Conservation (phyloP, 352 stramenopile genomes). For the Thalassiosira hispida region DNA sequence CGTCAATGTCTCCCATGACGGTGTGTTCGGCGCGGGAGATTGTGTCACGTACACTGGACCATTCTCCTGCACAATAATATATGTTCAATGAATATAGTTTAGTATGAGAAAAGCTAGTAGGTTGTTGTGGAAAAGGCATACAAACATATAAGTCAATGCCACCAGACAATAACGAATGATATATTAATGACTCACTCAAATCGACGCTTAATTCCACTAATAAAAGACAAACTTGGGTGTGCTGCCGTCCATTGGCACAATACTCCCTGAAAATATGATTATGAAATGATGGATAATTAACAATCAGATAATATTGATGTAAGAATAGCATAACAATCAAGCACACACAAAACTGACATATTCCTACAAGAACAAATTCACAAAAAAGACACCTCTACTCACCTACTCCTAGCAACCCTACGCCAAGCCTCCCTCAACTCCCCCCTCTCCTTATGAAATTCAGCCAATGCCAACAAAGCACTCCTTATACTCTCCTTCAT, state of each 20-base stretch:
- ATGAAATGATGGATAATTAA: slow-evolving; percentile 1
- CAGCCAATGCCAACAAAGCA: slow-evolving; percentile 65
- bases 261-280: slow-evolving; percentile 58
- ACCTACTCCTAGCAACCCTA: slow-evolving; percentile 50
- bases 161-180: too few species aligned
- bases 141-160: too few species aligned
- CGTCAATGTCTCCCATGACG: slow-evolving; percentile 6
- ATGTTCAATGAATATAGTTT: background rate
- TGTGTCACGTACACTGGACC: slow-evolving; percentile 38
- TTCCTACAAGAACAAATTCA: too few species aligned
- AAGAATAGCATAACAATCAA: too few species aligned
- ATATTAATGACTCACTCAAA: slow-evolving; percentile 37
- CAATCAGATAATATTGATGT: too few species aligned
- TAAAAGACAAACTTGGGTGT: slow-evolving; percentile 60
- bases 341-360: too few species aligned
- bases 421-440: slow-evolving; percentile 58
- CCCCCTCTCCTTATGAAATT: slow-evolving; percentile 52
- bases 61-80: slow-evolving; percentile 33
- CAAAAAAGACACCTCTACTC: background rate
- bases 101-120: slow-evolving; percentile 23
- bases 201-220: slow-evolving; percentile 65
- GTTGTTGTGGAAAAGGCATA: background rate
- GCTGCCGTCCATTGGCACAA: slow-evolving; percentile 63
- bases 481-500: slow-evolving; percentile 78
- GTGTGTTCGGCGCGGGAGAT: slow-evolving; percentile 30